These are phyloP conservation scores for Dalbergia cochinchinensis DNA, from an alignment of 306 rosid genomes.

Conservation along the genomic window DNA sequence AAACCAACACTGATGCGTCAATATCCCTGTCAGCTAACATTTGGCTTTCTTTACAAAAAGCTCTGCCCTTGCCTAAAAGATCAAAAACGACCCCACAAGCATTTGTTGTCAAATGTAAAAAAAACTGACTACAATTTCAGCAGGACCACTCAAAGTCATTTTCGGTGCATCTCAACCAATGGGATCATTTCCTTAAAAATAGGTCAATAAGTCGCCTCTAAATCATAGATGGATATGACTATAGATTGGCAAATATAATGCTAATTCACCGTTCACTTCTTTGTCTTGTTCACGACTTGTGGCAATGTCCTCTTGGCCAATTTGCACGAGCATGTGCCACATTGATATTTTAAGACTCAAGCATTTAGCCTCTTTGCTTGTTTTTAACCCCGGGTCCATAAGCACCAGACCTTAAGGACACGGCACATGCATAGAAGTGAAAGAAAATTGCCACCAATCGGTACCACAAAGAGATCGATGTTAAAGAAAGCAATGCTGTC, in stretches of 20 bases:
- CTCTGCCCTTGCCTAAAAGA: slow-evolving; percentile 46
- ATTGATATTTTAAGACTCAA: slow-evolving; percentile 41
- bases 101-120: slow-evolving; percentile 49
- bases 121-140: slow-evolving; percentile 46
- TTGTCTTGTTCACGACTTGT: slow-evolving; percentile 42
- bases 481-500: slow-evolving; percentile 29
- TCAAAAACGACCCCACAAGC: slow-evolving; percentile 51
- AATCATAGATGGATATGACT: slow-evolving; percentile 41
- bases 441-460: slow-evolving; percentile 43
- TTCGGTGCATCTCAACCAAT: slow-evolving; percentile 48
- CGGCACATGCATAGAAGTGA: slow-evolving; percentile 51
- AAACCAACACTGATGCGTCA: slow-evolving; percentile 44
- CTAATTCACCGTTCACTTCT: slow-evolving; percentile 36
- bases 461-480: slow-evolving; percentile 40
- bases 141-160: slow-evolving; percentile 50
- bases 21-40: slow-evolving; percentile 49
- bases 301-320: slow-evolving; percentile 40
- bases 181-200: slow-evolving; percentile 37
- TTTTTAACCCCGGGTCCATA: slow-evolving; percentile 47
- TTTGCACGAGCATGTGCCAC: slow-evolving; percentile 37
- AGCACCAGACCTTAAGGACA: slow-evolving; percentile 47
- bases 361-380: slow-evolving; percentile 37
- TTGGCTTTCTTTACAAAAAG: slow-evolving; percentile 37
- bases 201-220: slow-evolving; percentile 35
- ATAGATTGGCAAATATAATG: slow-evolving; percentile 41